phyloP scores from a whole-genome alignment of 495 filamentous ascomycete genomes.

The Mytilinidion resinicola region DNA sequence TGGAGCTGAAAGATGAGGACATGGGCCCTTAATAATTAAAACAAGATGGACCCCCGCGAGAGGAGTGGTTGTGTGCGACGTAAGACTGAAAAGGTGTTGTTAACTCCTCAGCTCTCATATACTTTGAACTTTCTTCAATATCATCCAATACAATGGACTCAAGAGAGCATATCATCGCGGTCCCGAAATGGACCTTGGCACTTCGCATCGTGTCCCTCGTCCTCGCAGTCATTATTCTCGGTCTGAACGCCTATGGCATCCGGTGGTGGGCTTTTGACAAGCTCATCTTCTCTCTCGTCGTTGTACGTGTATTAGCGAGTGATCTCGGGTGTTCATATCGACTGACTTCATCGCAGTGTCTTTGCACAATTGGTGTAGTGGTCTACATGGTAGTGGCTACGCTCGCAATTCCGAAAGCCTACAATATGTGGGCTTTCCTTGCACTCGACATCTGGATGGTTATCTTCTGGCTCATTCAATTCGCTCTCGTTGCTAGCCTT shows the following conservation, averaged over 20 bases:
- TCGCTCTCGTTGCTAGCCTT: conserved; percentile 22
- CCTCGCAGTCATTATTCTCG: conserved; percentile 23
- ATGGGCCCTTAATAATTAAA: too few species aligned
- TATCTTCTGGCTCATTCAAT: conserved; percentile 24
- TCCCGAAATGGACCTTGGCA: conserved; percentile 13
- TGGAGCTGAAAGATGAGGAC: too few species aligned
- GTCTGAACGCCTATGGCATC: conserved; percentile 23
- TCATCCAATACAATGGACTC: conserved; percentile 1
- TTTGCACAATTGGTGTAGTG: conserved; percentile 11
- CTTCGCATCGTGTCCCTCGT: conserved; percentile 11
- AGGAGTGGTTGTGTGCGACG: too few species aligned
- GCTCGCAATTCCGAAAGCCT: conserved; percentile 9
- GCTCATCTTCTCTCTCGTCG: conserved; percentile 23
- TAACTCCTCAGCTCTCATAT: too few species aligned
- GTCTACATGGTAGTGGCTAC: conserved; percentile 10
- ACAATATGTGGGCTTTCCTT: conserved; percentile 16
- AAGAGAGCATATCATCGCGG: background rate
- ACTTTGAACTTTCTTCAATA: too few species aligned
- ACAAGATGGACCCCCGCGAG: too few species aligned
- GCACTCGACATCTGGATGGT: conserved; percentile 18
- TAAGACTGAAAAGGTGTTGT: too few species aligned
- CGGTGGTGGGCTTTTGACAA: conserved; percentile 18
- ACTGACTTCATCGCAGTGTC: conserved; percentile 1
- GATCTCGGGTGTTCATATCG: background rate
- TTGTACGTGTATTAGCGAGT: conserved; percentile 10